Evolutionary conservation across 2,329 filamentous ascomycete genomes (phyloP).

Genomic region (Arthrobotrys megalospora): DNA sequence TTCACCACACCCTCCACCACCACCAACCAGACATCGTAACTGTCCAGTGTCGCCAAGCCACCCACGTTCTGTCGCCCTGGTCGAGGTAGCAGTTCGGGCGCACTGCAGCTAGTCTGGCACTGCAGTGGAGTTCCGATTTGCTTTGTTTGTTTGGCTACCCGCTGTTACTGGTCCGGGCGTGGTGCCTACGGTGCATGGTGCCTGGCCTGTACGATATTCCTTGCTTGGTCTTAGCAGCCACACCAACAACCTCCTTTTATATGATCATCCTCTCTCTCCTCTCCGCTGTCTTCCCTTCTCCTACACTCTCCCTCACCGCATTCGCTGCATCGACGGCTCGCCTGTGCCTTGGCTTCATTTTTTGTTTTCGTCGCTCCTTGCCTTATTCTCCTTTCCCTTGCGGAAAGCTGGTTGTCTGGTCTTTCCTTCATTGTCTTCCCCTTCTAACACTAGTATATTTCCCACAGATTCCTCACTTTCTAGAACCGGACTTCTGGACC

Average conservation of each 20-base stretch:
- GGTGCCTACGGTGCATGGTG: not conserved
- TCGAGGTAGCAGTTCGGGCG: not conserved
- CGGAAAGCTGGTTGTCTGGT: constrained; percentile 59
- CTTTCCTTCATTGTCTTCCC: constrained; percentile 38
- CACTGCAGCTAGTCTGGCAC: constrained; percentile 22
- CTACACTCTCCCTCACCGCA: constrained; percentile 44
- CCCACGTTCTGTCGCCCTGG: constrained; percentile 16
- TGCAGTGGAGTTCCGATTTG: constrained; percentile 26
- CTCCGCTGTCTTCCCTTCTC: constrained; percentile 26
- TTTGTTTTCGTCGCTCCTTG: constrained; percentile 59
- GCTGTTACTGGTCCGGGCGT: constrained; percentile 13
- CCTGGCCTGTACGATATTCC: constrained; percentile 3
- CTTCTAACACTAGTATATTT: constrained; percentile 55
- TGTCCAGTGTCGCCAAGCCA: constrained; percentile 31
- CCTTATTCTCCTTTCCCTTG: constrained; percentile 60
- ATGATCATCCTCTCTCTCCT: constrained; percentile 56
- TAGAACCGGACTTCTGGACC: constrained; percentile 61
- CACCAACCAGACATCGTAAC: constrained; percentile 41
- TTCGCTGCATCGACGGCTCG: constrained; percentile 53
- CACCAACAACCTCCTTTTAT: constrained; percentile 56
- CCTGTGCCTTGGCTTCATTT: constrained; percentile 46
- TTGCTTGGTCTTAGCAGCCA: constrained; percentile 28
- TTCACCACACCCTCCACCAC: constrained; percentile 22
- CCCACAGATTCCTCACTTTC: constrained; percentile 59
- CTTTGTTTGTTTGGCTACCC: constrained; percentile 31